phyloP scores from a whole-genome alignment of 106 monocot species.

The Vanilla planifolia region DNA sequence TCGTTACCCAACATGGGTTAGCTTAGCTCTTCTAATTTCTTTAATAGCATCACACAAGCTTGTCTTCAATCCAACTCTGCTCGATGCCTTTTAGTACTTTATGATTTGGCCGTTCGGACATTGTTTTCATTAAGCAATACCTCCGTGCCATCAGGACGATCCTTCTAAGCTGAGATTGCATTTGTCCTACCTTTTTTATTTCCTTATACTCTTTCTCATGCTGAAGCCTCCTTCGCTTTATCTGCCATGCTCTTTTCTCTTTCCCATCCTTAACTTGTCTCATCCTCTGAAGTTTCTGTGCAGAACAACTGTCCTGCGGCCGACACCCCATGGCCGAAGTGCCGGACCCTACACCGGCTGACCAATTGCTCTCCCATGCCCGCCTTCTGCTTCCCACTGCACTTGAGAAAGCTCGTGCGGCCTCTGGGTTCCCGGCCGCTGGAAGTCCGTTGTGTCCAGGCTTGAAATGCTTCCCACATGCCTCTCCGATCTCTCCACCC shows the following conservation, averaged over 20 bases:
- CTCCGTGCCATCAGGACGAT: neutral
- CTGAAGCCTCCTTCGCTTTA: neutral
- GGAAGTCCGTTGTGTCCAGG: conserved; percentile 45
- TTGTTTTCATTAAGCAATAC: neutral
- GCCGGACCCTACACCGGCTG: conserved; percentile 11
- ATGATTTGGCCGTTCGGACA: neutral
- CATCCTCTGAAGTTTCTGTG: neutral
- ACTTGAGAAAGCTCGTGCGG: conserved; percentile 18
- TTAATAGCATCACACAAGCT: too few species aligned
- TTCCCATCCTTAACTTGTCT: neutral
- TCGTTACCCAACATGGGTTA: too few species aligned
- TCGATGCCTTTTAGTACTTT: conserved; percentile 3
- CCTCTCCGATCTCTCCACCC: conserved; percentile 65
- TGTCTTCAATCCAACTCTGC: too few species aligned
- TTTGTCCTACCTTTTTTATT: neutral
- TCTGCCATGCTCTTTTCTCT: neutral
- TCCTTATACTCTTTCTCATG: neutral
- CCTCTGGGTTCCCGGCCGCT: conserved; percentile 37
- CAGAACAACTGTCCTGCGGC: neutral
- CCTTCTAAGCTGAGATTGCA: neutral
- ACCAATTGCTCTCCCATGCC: conserved; percentile 25
- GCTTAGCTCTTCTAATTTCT: too few species aligned
- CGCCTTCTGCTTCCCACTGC: conserved; percentile 37
- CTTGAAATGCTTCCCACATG: conserved; percentile 42
- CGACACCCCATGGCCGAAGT: conserved; percentile 14